A percentile compares a stretch with the other conserved stretches of the same genome.
Conservation (phyloP, 163 green algal genomes). For the Chlamydomonas reinhardtii region DNA sequence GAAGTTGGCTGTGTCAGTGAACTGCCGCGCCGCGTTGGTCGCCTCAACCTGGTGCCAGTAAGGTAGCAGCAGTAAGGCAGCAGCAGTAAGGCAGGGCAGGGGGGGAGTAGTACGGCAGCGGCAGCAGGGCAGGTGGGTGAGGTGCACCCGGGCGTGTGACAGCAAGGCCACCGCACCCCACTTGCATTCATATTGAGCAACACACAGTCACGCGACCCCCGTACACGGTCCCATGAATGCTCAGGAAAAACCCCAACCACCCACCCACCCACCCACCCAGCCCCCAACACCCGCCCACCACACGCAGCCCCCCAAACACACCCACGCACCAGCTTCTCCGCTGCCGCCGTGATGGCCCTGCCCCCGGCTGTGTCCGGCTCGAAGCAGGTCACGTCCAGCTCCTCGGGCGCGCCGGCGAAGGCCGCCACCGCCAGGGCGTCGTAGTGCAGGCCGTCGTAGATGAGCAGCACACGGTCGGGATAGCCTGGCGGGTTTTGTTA, state of each 20-base stretch:
- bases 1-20: slow-evolving; percentile 94
- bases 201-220: too few relatives aligned
- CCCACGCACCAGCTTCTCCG: slow-evolving; percentile 49
- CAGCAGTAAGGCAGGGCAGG: too few relatives aligned
- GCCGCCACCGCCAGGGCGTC: slow-evolving; percentile 89
- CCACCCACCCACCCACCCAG: not conserved
- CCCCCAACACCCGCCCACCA: not conserved
- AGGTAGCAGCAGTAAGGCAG: too few relatives aligned
- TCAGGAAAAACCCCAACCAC: too few relatives aligned
- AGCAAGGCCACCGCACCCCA: too few relatives aligned
- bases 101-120: too few relatives aligned
- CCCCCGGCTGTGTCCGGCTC: slow-evolving; percentile 22
- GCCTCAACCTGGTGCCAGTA: slow-evolving; percentile 54
- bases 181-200: too few relatives aligned
- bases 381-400: slow-evolving; percentile 85
- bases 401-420: slow-evolving; percentile 82
- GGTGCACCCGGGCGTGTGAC: too few relatives aligned
- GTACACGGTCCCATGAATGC: too few relatives aligned
- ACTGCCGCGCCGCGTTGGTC: slow-evolving; percentile 77
- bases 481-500: slow-evolving; percentile 56
- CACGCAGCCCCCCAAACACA: not conserved
- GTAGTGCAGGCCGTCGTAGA: slow-evolving; percentile 95
- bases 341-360: slow-evolving; percentile 54
- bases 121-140: too few relatives aligned
- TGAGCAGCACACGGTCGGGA: slow-evolving; percentile 70